Conservation (phyloP, 306 rosid genomes). For the Cucumis melo region DNA sequence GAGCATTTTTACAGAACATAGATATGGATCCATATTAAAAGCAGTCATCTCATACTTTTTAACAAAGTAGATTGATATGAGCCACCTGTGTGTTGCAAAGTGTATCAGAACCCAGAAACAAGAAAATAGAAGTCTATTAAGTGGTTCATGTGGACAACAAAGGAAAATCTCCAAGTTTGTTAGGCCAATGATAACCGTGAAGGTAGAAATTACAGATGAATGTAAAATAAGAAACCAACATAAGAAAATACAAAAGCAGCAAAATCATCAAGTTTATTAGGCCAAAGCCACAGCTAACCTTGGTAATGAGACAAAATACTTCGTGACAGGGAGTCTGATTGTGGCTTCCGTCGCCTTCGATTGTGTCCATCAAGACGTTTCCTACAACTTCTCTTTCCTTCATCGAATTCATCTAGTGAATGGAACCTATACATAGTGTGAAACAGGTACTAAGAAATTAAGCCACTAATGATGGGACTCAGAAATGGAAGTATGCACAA, state of each 20-base stretch:
- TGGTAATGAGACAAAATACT: slow-evolving; percentile 47
- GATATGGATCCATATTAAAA: neutral
- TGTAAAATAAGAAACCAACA: neutral
- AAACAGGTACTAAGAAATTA: neutral
- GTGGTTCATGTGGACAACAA: neutral
- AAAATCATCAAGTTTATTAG: neutral
- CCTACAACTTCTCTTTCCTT: slow-evolving; percentile 96
- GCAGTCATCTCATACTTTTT: neutral
- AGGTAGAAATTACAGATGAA: neutral
- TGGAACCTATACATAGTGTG: slow-evolving; percentile 48
- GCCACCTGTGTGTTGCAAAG: neutral
- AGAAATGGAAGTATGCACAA: neutral
- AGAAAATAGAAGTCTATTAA: neutral
- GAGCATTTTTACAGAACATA: neutral
- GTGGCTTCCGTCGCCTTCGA: slow-evolving; percentile 89
- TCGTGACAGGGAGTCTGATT: slow-evolving; percentile 44
- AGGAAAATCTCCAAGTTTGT: neutral
- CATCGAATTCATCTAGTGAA: slow-evolving; percentile 85
- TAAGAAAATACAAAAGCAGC: neutral
- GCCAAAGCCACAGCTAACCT: slow-evolving; percentile 33
- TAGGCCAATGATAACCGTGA: neutral
- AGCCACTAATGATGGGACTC: neutral
- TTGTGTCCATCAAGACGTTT: slow-evolving; percentile 96
- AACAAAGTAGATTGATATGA: neutral
- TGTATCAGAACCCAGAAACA: neutral